Percentiles rank a stretch among this genome's conserved stretches.
phyloP scores from a whole-genome alignment of 2,329 filamentous ascomycete genomes.

The Epichloe uncinata region DNA sequence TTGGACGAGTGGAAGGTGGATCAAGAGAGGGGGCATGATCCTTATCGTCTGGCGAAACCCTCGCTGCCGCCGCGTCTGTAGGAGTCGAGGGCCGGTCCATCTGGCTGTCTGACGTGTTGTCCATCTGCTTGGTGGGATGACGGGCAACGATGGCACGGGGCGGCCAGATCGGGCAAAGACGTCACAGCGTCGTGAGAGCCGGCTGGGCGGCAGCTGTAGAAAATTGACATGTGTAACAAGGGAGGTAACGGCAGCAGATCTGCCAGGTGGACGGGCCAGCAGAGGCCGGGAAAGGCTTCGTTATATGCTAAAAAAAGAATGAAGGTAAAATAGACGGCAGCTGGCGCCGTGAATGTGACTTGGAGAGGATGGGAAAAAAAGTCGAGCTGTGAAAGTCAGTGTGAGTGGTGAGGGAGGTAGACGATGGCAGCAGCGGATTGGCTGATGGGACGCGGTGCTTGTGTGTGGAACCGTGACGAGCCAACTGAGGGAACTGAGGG shows the following conservation, averaged over 20 bases:
- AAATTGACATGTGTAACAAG: constrained; percentile 43
- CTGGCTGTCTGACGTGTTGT: constrained; percentile 16
- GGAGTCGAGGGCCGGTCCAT: constrained; percentile 40
- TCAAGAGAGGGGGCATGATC: constrained; percentile 35
- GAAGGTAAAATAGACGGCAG: neutral
- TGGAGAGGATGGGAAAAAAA: neutral
- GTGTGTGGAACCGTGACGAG: constrained; percentile 22
- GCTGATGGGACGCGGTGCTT: constrained; percentile 20
- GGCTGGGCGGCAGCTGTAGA: constrained; percentile 38
- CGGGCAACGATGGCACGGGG: constrained; percentile 17
- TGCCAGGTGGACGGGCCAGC: neutral
- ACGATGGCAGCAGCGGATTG: constrained; percentile 18
- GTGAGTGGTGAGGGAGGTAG: constrained; percentile 3
- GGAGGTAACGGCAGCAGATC: constrained; percentile 9
- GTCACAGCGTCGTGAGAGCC: constrained; percentile 39
- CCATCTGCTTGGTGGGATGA: constrained; percentile 3
- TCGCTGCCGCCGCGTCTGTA: constrained; percentile 32
- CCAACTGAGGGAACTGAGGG: constrained; percentile 3
- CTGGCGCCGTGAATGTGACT: neutral
- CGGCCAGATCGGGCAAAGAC: constrained; percentile 30
- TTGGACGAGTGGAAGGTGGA: constrained; percentile 47
- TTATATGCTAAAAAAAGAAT: neutral
- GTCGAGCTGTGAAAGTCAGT: neutral
- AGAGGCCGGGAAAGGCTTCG: neutral
- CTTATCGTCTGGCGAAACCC: constrained; percentile 31